Evolutionary conservation across 1,284 basidiomycete species (phyloP).

Genomic region (Naganishia sp.): DNA sequence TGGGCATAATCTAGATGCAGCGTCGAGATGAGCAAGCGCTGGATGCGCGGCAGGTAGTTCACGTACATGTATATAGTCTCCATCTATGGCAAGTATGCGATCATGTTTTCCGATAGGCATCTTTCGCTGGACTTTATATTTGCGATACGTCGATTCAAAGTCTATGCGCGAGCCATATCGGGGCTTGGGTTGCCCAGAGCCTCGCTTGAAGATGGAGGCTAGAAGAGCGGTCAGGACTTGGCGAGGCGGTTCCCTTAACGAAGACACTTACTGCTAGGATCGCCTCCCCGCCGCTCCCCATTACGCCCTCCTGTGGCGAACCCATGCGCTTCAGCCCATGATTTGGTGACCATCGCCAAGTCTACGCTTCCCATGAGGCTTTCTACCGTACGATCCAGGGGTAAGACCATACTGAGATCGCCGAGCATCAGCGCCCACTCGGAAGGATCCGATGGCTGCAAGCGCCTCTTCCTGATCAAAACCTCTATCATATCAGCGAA

Average conservation of each 20-base stretch:
- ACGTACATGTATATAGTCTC: slow-evolving; percentile 86
- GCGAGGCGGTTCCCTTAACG: neutral
- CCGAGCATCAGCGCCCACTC: slow-evolving; percentile 81
- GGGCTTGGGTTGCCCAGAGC: slow-evolving; percentile 68
- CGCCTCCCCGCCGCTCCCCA: slow-evolving; percentile 59
- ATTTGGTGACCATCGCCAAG: slow-evolving; percentile 77
- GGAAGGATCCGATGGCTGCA: slow-evolving; percentile 65
- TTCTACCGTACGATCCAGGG: slow-evolving; percentile 92
- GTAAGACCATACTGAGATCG: slow-evolving; percentile 78
- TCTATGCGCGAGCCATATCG: slow-evolving; percentile 57
- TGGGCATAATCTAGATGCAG: slow-evolving; percentile 75
- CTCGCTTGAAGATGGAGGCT: slow-evolving; percentile 89
- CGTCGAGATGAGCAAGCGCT: neutral
- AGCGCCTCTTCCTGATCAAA: slow-evolving; percentile 70
- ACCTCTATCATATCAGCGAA: slow-evolving; percentile 91
- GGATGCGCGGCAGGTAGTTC: neutral
- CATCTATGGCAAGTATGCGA: slow-evolving; percentile 88
- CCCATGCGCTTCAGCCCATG: slow-evolving; percentile 65
- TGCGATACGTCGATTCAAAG: slow-evolving; percentile 70
- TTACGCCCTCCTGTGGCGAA: slow-evolving; percentile 62
- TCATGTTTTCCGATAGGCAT: slow-evolving; percentile 90
- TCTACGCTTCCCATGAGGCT: slow-evolving; percentile 84
- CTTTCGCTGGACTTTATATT: slow-evolving; percentile 92
- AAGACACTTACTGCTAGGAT: slow-evolving; percentile 75
- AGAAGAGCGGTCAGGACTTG: slow-evolving; percentile 14